A percentile compares a stretch with the other conserved stretches of the same genome.
These are phyloP conservation scores for Wickerhamia fluorescens DNA, from an alignment of 805 yeast genomes.

Conservation along the genomic window DNA sequence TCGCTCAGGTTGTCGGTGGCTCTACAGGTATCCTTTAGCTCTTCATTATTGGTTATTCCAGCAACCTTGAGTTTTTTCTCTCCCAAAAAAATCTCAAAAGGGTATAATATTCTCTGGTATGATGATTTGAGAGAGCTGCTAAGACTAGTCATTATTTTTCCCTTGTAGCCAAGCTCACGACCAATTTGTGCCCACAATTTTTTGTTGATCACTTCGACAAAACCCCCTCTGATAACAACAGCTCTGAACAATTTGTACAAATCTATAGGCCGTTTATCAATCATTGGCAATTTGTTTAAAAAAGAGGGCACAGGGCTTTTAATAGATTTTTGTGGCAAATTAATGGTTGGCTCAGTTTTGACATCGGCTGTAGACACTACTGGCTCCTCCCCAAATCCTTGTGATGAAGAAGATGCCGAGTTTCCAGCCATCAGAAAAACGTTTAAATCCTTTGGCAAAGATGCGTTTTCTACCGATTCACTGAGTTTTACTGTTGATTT, in stretches of 20 bases:
- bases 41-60: neutral
- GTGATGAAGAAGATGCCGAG: neutral
- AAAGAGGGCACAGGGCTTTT: conserved; percentile 11
- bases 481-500: neutral
- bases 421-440: neutral
- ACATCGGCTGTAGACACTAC: neutral
- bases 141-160: conserved; percentile 63
- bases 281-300: conserved; percentile 50
- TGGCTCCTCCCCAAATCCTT: neutral
- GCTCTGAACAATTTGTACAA: conserved; percentile 50
- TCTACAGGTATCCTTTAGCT: too few species aligned
- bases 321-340: conserved; percentile 1
- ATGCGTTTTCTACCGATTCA: neutral
- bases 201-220: conserved; percentile 49
- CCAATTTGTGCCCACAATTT: conserved; percentile 83
- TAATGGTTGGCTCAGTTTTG: neutral
- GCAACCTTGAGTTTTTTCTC: neutral
- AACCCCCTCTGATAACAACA: conserved; percentile 65
- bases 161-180: conserved; percentile 70
- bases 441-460: neutral
- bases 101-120: conserved; percentile 38
- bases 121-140: conserved; percentile 60
- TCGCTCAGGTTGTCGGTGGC: too few species aligned
- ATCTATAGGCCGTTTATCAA: conserved; percentile 62
- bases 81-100: conserved; percentile 20